Conservation (phyloP, 495 filamentous ascomycete genomes). For the Penicillium argentinense region DNA sequence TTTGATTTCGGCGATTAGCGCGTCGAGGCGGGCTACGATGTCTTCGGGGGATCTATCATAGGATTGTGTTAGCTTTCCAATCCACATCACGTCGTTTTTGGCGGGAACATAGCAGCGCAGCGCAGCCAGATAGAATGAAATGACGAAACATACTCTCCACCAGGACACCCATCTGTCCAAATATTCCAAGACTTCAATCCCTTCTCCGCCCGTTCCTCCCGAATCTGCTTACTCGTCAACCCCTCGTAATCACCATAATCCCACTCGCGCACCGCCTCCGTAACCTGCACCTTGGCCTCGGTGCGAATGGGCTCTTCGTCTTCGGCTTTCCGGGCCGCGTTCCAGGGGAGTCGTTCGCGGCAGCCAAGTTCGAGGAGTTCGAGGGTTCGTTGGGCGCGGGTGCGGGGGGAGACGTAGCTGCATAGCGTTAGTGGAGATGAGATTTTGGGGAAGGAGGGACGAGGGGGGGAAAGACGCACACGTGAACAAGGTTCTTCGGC, state of each 20-base stretch:
- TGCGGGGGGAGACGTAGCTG: slow-evolving; percentile 84
- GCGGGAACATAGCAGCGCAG: no score
- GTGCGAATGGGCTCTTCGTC: slow-evolving; percentile 45
- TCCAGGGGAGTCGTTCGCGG: slow-evolving; percentile 55
- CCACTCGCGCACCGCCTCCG: slow-evolving; percentile 85
- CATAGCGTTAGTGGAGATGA: not conserved
- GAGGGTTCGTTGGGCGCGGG: slow-evolving; percentile 82
- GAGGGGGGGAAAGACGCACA: slow-evolving; percentile 46
- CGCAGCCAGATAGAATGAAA: not conserved
- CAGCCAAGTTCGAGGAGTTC: slow-evolving; percentile 72
- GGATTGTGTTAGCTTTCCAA: not conserved
- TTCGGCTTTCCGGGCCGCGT: slow-evolving; percentile 34
- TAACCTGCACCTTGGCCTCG: slow-evolving; percentile 61
- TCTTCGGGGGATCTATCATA: slow-evolving; percentile 61
- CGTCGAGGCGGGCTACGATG: slow-evolving; percentile 67
- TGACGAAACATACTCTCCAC: slow-evolving; percentile 55
- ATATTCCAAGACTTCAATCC: slow-evolving; percentile 66
- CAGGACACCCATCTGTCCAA: slow-evolving; percentile 78
- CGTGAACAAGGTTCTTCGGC: slow-evolving; percentile 73
- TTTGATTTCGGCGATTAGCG: slow-evolving; percentile 72
- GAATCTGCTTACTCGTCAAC: slow-evolving; percentile 72
- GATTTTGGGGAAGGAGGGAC: not conserved
- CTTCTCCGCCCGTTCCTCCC: slow-evolving; percentile 45
- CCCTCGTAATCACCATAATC: slow-evolving; percentile 97
- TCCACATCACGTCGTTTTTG: no score